Base-by-base conservation (phyloP, 768 basidiomycete species). In the Calocybe cyanea region DNA sequence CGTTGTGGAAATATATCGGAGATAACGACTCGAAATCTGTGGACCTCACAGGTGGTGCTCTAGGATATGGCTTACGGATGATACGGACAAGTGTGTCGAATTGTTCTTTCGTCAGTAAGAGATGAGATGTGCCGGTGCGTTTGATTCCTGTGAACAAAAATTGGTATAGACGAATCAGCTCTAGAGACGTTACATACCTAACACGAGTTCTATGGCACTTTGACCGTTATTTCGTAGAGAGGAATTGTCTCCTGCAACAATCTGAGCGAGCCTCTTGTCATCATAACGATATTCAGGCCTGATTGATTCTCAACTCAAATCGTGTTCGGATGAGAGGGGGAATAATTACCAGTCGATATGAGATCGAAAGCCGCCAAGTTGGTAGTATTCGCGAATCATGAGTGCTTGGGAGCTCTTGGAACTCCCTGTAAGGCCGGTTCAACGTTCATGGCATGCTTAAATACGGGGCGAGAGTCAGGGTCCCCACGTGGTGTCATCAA, bases 21-120 rank as follows among this genome's bases (percentile, higher is more conserved):
- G 77, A 78, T 7, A 79, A 51, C 0, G 76, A 77, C 20, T 67
- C 62, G 44, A 75, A 76, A 7, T 67, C 53, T 3, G 41, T 43
- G 4, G 60, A 47, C 5, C 5, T 35, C 49, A 57, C 51, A n/a
- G 44, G 38, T 0, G 54, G 34, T 4, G 11, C 23, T 0, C 36
- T 42, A 7, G 56, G 57, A 31, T 51, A 57, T 18, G 44, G 20
- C 13, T 38, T 2, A 1, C 23, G n/a, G 57, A 51, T 24, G 25
- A 52, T 36, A 10, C 55, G 4, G 55, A 51, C 50, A 57, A 66
- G 17, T 28, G 30, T 24, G 31, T 50, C 55, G 38, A 50, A 54
- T 43, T 73, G 70, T 25, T 61, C 58, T 10, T 45, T 46, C 6
- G 67, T 63, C 41, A 78, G 60, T 2, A 78, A 56, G 7, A 78